Evolutionary conservation across 768 basidiomycete species (phyloP).

Genomic region (Naganishia vishniacii): DNA sequence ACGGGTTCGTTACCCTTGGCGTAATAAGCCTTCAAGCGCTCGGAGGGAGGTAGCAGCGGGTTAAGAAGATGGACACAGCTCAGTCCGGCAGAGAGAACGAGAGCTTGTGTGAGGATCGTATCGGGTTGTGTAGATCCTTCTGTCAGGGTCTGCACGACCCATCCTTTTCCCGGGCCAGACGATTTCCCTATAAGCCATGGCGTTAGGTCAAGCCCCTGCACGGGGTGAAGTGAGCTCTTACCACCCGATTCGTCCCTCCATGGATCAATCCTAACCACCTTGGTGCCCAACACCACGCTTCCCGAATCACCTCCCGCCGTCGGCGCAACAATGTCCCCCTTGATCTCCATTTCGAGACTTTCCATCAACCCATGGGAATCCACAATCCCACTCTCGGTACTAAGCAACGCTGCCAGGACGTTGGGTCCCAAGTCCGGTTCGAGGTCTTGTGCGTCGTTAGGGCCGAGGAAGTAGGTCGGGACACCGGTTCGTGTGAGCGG

Average conservation of each 20-base stretch:
- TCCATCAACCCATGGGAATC: slow-evolving; percentile 80
- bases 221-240: neutral
- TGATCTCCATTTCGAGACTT: slow-evolving; percentile 73
- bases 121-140: slow-evolving; percentile 23
- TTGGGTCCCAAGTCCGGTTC: slow-evolving; percentile 75
- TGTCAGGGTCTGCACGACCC: slow-evolving; percentile 32
- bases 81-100: slow-evolving; percentile 36
- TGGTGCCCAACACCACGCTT: slow-evolving; percentile 66
- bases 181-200: neutral
- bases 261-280: slow-evolving; percentile 78
- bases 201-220: neutral
- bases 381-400: slow-evolving; percentile 81
- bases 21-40: slow-evolving; percentile 31
- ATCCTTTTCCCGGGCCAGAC: slow-evolving; percentile 21
- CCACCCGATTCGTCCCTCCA: slow-evolving; percentile 61
- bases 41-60: slow-evolving; percentile 32
- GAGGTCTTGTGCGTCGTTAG: slow-evolving; percentile 62
- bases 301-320: slow-evolving; percentile 28
- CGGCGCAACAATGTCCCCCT: slow-evolving; percentile 51
- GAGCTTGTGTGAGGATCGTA: slow-evolving; percentile 24
- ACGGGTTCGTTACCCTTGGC: slow-evolving; percentile 44
- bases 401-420: slow-evolving; percentile 70
- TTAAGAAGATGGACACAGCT: slow-evolving; percentile 36
- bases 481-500: slow-evolving; percentile 36
- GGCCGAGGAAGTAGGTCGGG: slow-evolving; percentile 64